A percentile compares a stretch with the other conserved stretches of the same genome.
Conservation (phyloP, 169 alveolate genomes). For the Cryptosporidium tyzzeri region DNA sequence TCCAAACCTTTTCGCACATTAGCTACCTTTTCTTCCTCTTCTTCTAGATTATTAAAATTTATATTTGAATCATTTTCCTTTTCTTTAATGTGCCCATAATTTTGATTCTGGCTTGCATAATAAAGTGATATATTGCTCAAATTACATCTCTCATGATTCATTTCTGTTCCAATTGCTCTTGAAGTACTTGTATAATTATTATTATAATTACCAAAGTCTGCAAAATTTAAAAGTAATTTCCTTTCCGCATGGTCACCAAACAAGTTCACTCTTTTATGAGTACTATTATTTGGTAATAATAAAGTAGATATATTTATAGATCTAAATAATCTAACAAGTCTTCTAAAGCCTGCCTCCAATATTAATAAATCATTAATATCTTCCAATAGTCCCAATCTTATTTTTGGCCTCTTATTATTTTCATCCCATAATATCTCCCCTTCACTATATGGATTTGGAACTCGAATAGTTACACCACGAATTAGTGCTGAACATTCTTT, state of each 20-base stretch:
- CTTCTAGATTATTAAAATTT: neutral
- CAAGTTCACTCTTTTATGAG: no score
- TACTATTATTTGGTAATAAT: slow-evolving; percentile 12
- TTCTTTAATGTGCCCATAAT: neutral
- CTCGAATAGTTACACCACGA: slow-evolving; percentile 48
- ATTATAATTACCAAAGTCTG: neutral
- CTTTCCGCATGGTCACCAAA: neutral
- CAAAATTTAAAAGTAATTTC: neutral
- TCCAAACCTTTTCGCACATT: neutral
- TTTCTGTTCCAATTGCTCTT: neutral
- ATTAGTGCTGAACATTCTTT: slow-evolving; percentile 35
- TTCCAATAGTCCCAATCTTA: slow-evolving; percentile 16
- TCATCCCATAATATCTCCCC: slow-evolving; percentile 63
- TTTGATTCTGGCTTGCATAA: neutral
- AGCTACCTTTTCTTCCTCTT: neutral
- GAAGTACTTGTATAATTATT: neutral
- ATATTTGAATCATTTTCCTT: neutral
- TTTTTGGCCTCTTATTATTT: neutral
- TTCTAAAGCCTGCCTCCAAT: slow-evolving; percentile 62
- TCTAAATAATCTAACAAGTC: slow-evolving; percentile 36
- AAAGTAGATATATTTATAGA: slow-evolving; percentile 16
- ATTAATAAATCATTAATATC: slow-evolving; percentile 40
- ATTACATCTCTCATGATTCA: slow-evolving; percentile 25
- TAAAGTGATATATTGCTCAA: neutral
- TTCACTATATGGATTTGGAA: slow-evolving; percentile 64